Base-by-base conservation (phyloP, 2,329 filamentous ascomycete genomes). In the Periconia sp. region DNA sequence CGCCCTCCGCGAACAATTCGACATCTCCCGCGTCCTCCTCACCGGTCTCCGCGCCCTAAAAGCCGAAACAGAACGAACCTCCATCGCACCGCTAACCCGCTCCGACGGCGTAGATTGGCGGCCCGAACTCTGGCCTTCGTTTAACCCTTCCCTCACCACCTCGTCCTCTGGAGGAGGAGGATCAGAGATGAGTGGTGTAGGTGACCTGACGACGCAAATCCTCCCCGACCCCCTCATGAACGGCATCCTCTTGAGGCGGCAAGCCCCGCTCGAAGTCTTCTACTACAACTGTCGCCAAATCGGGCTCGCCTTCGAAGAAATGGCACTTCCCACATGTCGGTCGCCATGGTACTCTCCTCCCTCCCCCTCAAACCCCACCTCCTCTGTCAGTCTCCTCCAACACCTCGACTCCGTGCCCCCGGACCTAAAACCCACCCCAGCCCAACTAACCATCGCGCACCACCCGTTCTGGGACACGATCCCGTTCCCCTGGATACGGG, bases 381-480 rank as follows among this genome's bases (percentile, higher is more conserved):
- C 31, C 31, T 33, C 8, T 7, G 13, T 3, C 33, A 19, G 40
- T 14, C 2, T 42, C 7, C 10, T 35, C n/a, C 8, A 53, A 10
- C 41, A 43, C 15, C 47, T 50, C 14, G 14, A 50, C 1, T 17
- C 41, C 23, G 31, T 58, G 15, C 58, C 58, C 15, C 53, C 54
- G 6, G 58, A 60, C 43, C 54, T 60, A 2, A 41, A 49, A 13
- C 56, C 58, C 8, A 60, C 58, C 11, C 58, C 56, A 2, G 49
- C 52, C n/a, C 58, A 60, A 43, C 18, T 45, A 7, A 49, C 41
- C 13, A 48, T 52, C 33, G 47, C 46, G 14, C 58, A 60, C 42
- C 55, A 60, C 40, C 51, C 58, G 1, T 60, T 58, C 48, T 50
- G 58, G 15, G 58, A 60, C 31, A 45, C 52, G 6, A 52, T 60